Base-by-base conservation (phyloP, 768 basidiomycete species). In the Tubosaeta sp. region DNA sequence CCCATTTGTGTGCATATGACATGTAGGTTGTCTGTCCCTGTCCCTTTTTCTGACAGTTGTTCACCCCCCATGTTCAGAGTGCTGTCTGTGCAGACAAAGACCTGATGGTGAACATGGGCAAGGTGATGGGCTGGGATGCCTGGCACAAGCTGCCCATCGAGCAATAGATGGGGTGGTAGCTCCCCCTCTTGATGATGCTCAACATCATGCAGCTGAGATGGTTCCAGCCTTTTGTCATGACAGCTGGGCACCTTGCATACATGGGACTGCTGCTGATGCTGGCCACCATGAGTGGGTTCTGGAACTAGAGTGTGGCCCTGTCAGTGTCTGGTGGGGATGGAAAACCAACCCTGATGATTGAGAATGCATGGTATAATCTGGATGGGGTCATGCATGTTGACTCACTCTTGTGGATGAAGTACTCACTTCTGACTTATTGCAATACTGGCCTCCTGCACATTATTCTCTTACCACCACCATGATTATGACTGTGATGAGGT, bases 311-410 rank as follows among this genome's bases (percentile, higher is more conserved):
- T n/a, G n/a, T n/a, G n/a, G n/a, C n/a, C n/a, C n/a, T n/a, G n/a
- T n/a, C n/a, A n/a, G n/a, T n/a, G n/a, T n/a, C n/a, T n/a, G n/a
- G n/a, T n/a, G n/a, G n/a, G n/a, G n/a, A n/a, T n/a, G 56, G 48
- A 35, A 53, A 55, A 52, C 61, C 53, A 6, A 66, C 52, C 29
- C 58, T 74, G 7, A 62, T 70, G 31, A 72, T 76, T 45, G 65
- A 70, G 41, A 77, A 77, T 58, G 39, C 60, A 6, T 70, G 69
- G 59, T 76, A 74, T 50, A 75, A 76, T 46, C 72, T 71, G 9
- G 43, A 54, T 17, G 62, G 59, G 25, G 59, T 69, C 47, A 62
- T 64, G 14, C 71, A 74, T 27, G 73, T 76, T 43, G 72, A 76
- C 55, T n/a, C n/a, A n/a, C n/a, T n/a, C n/a, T n/a, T n/a, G n/a